Conservation (phyloP, 345 rosid genomes). For the Carallia pectinifolia region DNA sequence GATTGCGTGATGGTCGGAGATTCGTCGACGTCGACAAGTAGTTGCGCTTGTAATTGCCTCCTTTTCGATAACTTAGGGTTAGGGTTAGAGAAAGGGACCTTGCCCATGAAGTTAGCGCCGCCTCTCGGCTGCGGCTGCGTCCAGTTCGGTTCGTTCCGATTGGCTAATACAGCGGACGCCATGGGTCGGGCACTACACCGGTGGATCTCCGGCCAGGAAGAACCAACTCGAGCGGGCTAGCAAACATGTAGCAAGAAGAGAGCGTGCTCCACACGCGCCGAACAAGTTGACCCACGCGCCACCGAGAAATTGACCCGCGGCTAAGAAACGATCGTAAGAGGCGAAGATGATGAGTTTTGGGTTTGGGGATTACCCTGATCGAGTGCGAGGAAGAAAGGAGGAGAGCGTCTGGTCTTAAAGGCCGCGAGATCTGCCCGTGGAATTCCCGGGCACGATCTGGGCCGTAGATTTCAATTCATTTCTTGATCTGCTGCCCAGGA, state of each 20-base stretch:
- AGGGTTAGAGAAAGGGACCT: slow-evolving; percentile 47
- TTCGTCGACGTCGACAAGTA: slow-evolving; percentile 34
- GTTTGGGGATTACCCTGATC: slow-evolving; percentile 14
- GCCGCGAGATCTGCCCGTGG: slow-evolving; percentile 51
- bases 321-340: neutral
- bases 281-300: neutral
- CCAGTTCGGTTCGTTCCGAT: slow-evolving; percentile 47
- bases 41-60: slow-evolving; percentile 33
- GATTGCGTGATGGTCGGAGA: slow-evolving; percentile 42
- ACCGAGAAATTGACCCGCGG: neutral
- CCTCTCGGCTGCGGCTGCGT: slow-evolving; percentile 38
- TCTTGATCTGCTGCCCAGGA: slow-evolving; percentile 27
- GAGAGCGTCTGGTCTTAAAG: slow-evolving; percentile 50
- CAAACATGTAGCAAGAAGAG: slow-evolving; percentile 23
- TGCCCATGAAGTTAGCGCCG: slow-evolving; percentile 52
- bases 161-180: slow-evolving; percentile 57
- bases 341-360: slow-evolving; percentile 25
- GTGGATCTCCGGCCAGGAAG: slow-evolving; percentile 19
- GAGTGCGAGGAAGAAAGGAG: slow-evolving; percentile 41
- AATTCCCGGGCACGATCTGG: slow-evolving; percentile 31
- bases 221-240: neutral
- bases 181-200: slow-evolving; percentile 30
- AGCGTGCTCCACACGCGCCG: slow-evolving; percentile 40
- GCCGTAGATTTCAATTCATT: slow-evolving; percentile 17
- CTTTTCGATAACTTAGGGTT: slow-evolving; percentile 48